Evolutionary conservation across 805 yeast species (phyloP).

Genomic region (Suhomyces canberraensis): DNA sequence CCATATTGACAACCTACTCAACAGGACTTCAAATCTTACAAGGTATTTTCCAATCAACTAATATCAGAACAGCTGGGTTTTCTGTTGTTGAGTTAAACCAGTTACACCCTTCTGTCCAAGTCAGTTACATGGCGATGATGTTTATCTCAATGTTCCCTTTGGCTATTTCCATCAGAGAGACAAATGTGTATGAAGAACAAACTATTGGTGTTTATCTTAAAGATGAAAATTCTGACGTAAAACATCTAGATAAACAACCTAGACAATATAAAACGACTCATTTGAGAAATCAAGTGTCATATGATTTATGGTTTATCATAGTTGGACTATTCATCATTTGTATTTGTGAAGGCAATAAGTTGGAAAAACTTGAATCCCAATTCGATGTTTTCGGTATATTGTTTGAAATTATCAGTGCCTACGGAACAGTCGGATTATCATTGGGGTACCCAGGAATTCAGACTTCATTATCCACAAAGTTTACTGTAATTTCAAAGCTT

Average conservation of each 20-base stretch:
- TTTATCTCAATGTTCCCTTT: slow-evolving; percentile 93
- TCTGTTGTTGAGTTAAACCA: slow-evolving; percentile 63
- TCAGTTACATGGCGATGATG: slow-evolving; percentile 95
- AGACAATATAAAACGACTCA: slow-evolving; percentile 77
- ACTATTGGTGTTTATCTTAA: slow-evolving; percentile 80
- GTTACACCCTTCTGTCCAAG: slow-evolving; percentile 89
- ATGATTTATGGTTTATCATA: slow-evolving; percentile 91
- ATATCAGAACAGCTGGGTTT: slow-evolving; percentile 94
- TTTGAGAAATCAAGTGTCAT: slow-evolving; percentile 85
- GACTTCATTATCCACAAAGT: slow-evolving; percentile 72
- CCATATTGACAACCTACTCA: slow-evolving; percentile 50
- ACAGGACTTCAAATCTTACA: slow-evolving; percentile 69
- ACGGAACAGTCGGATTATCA: slow-evolving; percentile 94
- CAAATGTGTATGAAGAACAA: slow-evolving; percentile 97
- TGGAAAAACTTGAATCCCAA: slow-evolving; percentile 39
- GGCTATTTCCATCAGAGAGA: slow-evolving; percentile 93
- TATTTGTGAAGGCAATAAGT: slow-evolving; percentile 72
- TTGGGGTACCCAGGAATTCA: slow-evolving; percentile 70
- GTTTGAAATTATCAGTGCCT: slow-evolving; percentile 91
- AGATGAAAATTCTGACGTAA: slow-evolving; percentile 25
- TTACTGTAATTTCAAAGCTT: slow-evolving; percentile 70
- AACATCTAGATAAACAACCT: slow-evolving; percentile 42
- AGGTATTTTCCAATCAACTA: slow-evolving; percentile 87
- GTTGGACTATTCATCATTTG: slow-evolving; percentile 83
- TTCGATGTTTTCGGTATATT: slow-evolving; percentile 73